Evolutionary conservation across 148 eudicot species (phyloP).

Genomic region (Salicornia ramosissima): DNA sequence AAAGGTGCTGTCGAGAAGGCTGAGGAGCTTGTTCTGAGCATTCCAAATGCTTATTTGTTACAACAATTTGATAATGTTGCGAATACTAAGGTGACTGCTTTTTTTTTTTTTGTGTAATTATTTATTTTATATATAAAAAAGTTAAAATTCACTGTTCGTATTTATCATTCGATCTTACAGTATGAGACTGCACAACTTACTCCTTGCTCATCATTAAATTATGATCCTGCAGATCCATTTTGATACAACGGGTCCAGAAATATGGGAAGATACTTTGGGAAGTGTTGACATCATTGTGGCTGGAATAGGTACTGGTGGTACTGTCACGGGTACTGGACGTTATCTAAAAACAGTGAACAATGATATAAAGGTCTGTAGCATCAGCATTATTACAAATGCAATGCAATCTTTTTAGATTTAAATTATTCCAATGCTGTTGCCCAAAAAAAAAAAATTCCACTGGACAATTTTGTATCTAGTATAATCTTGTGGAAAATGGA

Average conservation of each 20-base stretch:
- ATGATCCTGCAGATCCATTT: slow-evolving; percentile 53
- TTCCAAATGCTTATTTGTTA: slow-evolving; percentile 63
- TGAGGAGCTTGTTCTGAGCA: slow-evolving; percentile 53
- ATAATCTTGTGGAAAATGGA: not conserved
- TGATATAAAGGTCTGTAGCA: slow-evolving; percentile 46
- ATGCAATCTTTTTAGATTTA: not conserved
- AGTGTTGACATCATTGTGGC: slow-evolving; percentile 59
- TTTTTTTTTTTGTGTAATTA: too few relatives aligned
- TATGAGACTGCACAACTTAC: not conserved
- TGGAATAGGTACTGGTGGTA: slow-evolving; percentile 76
- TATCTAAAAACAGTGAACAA: slow-evolving; percentile 64
- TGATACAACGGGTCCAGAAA: slow-evolving; percentile 83
- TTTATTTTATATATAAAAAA: too few relatives aligned
- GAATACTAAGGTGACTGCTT: slow-evolving; percentile 67
- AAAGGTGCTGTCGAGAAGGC: slow-evolving; percentile 77
- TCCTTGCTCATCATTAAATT: not conserved
- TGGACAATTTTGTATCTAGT: not conserved
- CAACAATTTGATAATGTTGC: slow-evolving; percentile 64
- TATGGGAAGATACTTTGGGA: slow-evolving; percentile 75
- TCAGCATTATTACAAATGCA: not conserved
- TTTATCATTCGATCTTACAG: not conserved
- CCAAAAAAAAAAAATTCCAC: too few relatives aligned
- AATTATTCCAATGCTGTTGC: too few relatives aligned
- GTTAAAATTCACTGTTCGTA: not conserved
- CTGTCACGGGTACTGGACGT: slow-evolving; percentile 61